These are phyloP conservation scores for Vaccinium corymbosum DNA, from an alignment of 148 eudicot genomes.

Conservation along the genomic window DNA sequence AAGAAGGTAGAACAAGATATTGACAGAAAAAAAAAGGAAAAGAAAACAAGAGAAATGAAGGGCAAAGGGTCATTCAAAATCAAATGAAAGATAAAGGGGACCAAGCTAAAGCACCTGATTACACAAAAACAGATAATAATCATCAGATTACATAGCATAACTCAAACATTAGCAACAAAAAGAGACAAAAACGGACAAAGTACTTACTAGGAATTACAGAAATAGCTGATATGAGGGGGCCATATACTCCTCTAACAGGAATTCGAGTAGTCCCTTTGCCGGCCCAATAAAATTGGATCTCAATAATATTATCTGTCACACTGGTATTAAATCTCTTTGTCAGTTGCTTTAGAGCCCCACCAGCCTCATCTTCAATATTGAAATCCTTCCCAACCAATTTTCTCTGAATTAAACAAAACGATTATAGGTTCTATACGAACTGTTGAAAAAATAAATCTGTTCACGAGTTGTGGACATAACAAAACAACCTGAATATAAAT, in stretches of 20 bases:
- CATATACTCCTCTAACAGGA: conserved; percentile 70
- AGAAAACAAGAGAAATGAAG: not conserved
- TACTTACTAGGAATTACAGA: conserved; percentile 56
- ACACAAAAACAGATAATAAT: not conserved
- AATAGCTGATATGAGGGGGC: conserved; percentile 76
- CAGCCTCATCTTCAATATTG: conserved; percentile 59
- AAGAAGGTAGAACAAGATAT: not conserved
- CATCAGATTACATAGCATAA: not conserved
- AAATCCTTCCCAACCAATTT: conserved; percentile 52
- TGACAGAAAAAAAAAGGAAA: not conserved
- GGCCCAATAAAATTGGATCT: conserved; percentile 65
- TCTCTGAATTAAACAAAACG: conserved; percentile 32
- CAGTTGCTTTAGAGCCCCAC: conserved; percentile 44
- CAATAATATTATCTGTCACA: conserved; percentile 47
- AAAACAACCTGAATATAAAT: conserved; percentile 67
- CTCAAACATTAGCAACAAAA: not conserved
- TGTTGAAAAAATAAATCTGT: not conserved
- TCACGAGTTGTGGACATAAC: not conserved
- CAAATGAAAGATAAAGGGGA: not conserved
- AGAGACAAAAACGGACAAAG: not conserved
- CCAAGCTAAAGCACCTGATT: not conserved
- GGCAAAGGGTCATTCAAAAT: not conserved
- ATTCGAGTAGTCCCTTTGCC: conserved; percentile 75
- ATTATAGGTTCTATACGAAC: not conserved
- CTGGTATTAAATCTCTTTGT: conserved; percentile 37